Percentiles rank a stretch among this genome's conserved stretches.
phyloP scores from a whole-genome alignment of 2,329 filamentous ascomycete species.

The Clonostachys solani region DNA sequence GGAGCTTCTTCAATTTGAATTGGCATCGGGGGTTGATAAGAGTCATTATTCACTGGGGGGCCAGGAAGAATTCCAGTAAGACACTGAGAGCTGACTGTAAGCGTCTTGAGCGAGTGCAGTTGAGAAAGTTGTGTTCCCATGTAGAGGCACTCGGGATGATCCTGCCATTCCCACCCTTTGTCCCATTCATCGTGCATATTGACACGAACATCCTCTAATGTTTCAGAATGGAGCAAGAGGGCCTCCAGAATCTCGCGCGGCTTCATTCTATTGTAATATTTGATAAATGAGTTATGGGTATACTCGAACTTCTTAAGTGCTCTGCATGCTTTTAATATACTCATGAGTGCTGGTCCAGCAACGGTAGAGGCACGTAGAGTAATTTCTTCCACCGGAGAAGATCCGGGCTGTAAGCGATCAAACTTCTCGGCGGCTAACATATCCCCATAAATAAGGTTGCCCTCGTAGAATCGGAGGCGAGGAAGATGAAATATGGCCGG shows the following conservation, averaged over 20 bases:
- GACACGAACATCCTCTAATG: conserved; percentile 5
- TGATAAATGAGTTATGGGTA: no score
- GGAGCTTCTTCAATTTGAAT: not conserved
- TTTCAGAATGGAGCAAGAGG: conserved; percentile 1
- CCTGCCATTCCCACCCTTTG: not conserved
- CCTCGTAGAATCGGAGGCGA: no score
- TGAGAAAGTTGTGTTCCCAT: not conserved
- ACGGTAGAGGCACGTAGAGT: no score
- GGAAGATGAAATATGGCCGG: no score
- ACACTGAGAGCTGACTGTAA: not conserved
- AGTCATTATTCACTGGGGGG: not conserved
- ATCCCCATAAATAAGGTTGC: no score
- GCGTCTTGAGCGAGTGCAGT: not conserved
- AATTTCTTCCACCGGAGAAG: no score
- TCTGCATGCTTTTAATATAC: not conserved
- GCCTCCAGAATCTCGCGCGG: conserved; percentile 2
- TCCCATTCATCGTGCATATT: conserved; percentile 3
- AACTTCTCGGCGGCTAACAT: no score
- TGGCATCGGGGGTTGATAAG: not conserved
- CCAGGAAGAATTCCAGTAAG: not conserved
- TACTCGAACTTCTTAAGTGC: not conserved
- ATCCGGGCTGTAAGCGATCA: no score
- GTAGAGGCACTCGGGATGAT: not conserved
- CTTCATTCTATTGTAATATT: not conserved
- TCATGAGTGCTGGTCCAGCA: not conserved